Percentiles rank a stretch among this genome's conserved stretches.
phyloP scores from a whole-genome alignment of 257 asterid genomes.

The Fraxinus cuspidata region DNA sequence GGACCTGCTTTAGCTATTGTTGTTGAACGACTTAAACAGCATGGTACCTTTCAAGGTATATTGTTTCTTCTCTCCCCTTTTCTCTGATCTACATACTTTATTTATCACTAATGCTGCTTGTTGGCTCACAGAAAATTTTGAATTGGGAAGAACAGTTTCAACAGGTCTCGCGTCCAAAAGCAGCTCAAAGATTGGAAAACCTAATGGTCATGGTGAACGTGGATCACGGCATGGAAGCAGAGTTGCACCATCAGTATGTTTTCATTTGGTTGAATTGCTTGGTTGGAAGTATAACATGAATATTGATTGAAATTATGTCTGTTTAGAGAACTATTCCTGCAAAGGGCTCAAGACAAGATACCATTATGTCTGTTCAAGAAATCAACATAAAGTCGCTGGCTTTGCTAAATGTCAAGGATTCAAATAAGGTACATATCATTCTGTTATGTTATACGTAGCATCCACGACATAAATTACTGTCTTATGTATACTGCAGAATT shows the following conservation, averaged over 20 bases:
- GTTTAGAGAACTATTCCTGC: constrained; percentile 63
- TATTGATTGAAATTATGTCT: constrained; percentile 24
- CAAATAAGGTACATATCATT: constrained; percentile 63
- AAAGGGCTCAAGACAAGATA: constrained; percentile 80
- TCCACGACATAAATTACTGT: neutral
- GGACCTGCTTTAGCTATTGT: constrained; percentile 97
- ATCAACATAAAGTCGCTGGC: constrained; percentile 80
- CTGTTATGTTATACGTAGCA: constrained; percentile 1
- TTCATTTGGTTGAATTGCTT: constrained; percentile 28
- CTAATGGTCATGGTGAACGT: constrained; percentile 68
- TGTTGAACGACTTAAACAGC: constrained; percentile 71
- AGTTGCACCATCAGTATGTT: constrained; percentile 73
- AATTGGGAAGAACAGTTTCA: constrained; percentile 60
- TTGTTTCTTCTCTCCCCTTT: neutral
- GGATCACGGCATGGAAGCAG: constrained; percentile 70
- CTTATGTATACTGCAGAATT: constrained; percentile 7
- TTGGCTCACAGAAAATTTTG: constrained; percentile 55
- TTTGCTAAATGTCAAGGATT: constrained; percentile 77
- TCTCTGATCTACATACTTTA: constrained; percentile 1
- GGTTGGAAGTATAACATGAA: neutral
- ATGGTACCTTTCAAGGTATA: constrained; percentile 68
- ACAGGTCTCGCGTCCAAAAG: constrained; percentile 56
- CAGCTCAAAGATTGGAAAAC: constrained; percentile 65
- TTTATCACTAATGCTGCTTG: constrained; percentile 23
- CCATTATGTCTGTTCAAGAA: constrained; percentile 77